These are phyloP conservation scores for Hemisphaericaspora xylofermentans DNA, from an alignment of 1,139 yeast genomes.

Conservation along the genomic window DNA sequence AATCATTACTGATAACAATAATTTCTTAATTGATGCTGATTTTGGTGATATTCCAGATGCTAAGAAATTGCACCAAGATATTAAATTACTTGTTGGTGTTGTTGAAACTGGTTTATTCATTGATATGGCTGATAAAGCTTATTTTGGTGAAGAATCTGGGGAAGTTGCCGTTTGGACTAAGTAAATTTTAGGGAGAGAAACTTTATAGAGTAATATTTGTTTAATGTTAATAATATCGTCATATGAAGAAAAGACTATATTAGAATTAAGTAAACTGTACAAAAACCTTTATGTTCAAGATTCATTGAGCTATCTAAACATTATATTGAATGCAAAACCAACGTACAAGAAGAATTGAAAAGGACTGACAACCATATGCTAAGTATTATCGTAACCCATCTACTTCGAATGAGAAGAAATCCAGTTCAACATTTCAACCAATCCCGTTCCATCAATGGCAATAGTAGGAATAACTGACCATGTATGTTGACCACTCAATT, in stretches of 20 bases:
- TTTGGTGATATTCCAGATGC: slow-evolving; percentile 78
- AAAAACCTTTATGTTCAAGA: no score
- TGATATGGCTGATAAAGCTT: slow-evolving; percentile 68
- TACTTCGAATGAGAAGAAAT: slow-evolving; percentile 59
- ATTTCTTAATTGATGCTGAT: slow-evolving; percentile 89
- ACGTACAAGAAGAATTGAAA: background rate
- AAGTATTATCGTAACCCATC: no score
- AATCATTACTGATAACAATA: slow-evolving; percentile 94
- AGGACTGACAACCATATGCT: no score
- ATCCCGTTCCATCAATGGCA: slow-evolving; percentile 74
- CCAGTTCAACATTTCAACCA: slow-evolving; percentile 75
- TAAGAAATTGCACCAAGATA: slow-evolving; percentile 53
- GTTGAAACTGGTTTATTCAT: slow-evolving; percentile 95
- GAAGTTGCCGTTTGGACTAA: slow-evolving; percentile 36
- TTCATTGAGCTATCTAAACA: no score
- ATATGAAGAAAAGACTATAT: no score
- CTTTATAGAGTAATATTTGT: background rate
- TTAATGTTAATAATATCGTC: background rate
- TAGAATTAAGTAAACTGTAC: no score
- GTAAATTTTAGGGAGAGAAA: slow-evolving; percentile 1
- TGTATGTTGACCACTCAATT: slow-evolving; percentile 55
- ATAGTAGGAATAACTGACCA: slow-evolving; percentile 80
- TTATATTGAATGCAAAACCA: background rate
- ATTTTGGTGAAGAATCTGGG: slow-evolving; percentile 85
- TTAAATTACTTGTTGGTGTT: slow-evolving; percentile 84